Conservation (phyloP, 768 basidiomycete species). For the Lyophyllum decastes region DNA sequence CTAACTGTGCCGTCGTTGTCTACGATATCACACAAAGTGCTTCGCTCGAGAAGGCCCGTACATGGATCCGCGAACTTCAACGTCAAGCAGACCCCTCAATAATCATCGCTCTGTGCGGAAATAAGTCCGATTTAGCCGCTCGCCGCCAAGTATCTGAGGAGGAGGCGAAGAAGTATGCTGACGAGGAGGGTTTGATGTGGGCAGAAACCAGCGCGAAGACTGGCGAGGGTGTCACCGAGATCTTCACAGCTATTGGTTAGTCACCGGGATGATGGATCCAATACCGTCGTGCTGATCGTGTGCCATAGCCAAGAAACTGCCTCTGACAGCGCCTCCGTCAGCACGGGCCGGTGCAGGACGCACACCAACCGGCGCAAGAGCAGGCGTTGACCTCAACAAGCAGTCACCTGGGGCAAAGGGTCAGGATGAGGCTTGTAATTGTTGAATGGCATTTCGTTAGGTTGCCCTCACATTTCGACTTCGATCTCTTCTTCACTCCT, state of each 20-base stretch:
- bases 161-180: constrained; percentile 90
- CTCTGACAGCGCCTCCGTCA: constrained; percentile 72
- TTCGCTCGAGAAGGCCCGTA: constrained; percentile 92
- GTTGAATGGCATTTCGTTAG: constrained; percentile 39
- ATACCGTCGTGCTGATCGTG: constrained; percentile 5
- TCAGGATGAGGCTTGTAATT: constrained; percentile 75
- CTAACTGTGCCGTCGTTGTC: constrained; percentile 91
- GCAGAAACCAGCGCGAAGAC: constrained; percentile 89
- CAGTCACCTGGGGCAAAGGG: constrained; percentile 50
- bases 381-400: constrained; percentile 83
- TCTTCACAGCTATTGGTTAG: constrained; percentile 85
- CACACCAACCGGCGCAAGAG: constrained; percentile 51
- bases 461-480: constrained; percentile 11
- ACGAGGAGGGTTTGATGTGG: constrained; percentile 93
- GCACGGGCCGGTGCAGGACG: constrained; percentile 57
- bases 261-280: neutral
- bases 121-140: constrained; percentile 87
- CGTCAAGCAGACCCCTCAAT: constrained; percentile 97
- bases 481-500: constrained; percentile 17
- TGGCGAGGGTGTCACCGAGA: constrained; percentile 82
- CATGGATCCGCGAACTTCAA: constrained; percentile 96
- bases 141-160: constrained; percentile 85
- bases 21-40: constrained; percentile 94
- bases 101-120: constrained; percentile 94
- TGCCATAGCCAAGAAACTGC: constrained; percentile 80